Conservation (phyloP, 768 basidiomycete genomes). For the Paxillus rubicundulus region DNA sequence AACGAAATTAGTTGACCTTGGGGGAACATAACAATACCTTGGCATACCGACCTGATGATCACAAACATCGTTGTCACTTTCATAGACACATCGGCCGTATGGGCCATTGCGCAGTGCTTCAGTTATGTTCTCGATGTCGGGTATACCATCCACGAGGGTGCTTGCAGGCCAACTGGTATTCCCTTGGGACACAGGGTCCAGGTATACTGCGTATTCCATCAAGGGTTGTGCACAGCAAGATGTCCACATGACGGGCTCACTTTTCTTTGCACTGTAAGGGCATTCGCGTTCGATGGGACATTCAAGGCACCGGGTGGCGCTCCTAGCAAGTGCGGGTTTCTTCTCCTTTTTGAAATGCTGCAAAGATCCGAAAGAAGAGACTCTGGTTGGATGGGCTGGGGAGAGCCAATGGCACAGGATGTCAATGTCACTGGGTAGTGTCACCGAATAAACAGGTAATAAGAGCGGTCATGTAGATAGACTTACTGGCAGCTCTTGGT, state of each 20-base stretch:
- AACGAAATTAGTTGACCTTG: not conserved
- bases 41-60: conserved; percentile 63
- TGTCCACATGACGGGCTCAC: conserved; percentile 36
- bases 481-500: conserved; percentile 89
- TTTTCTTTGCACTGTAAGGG: conserved; percentile 84
- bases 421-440: conserved; percentile 69
- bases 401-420: conserved; percentile 76
- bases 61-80: conserved; percentile 80
- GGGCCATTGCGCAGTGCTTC: conserved; percentile 66
- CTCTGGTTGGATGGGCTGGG: conserved; percentile 59
- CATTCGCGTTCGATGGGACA: conserved; percentile 73
- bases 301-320: conserved; percentile 70
- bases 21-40: not conserved
- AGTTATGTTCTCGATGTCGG: conserved; percentile 84
- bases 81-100: conserved; percentile 85
- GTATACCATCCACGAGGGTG: conserved; percentile 72
- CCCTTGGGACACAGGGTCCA: conserved; percentile 62
- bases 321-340: conserved; percentile 69
- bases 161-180: conserved; percentile 58
- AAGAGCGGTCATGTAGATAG: not conserved
- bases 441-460: not conserved
- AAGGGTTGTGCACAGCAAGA: not conserved
- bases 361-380: conserved; percentile 86
- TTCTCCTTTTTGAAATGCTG: conserved; percentile 72
- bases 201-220: conserved; percentile 56